Conservation (phyloP, 2,329 filamentous ascomycete genomes). For the Fusarium camptoceras region DNA sequence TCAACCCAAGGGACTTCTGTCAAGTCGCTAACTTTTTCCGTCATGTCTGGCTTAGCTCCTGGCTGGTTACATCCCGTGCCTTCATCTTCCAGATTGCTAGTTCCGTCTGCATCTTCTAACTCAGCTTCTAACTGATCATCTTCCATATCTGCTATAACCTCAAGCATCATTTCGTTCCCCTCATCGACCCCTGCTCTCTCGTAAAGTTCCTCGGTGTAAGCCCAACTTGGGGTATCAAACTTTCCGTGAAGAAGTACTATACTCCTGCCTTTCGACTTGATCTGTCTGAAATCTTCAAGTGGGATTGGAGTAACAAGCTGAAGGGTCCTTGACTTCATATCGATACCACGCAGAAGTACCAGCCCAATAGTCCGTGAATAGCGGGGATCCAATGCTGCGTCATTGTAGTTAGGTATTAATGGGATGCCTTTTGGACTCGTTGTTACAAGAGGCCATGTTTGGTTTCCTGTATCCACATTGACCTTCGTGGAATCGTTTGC, state of each 20-base stretch:
- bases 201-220: conserved; percentile 73
- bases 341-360: conserved; percentile 77
- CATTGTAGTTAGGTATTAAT: conserved; percentile 66
- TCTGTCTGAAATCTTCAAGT: conserved; percentile 53
- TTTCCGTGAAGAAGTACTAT: conserved; percentile 75
- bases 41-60: conserved; percentile 47
- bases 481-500: conserved; percentile 33
- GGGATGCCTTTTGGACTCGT: conserved; percentile 67
- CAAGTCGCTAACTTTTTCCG: conserved; percentile 36
- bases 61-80: conserved; percentile 52
- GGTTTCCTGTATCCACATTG: background rate
- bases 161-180: conserved; percentile 44
- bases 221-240: conserved; percentile 76
- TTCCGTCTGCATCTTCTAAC: conserved; percentile 41
- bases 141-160: conserved; percentile 52
- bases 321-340: conserved; percentile 63
- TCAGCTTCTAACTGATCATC: conserved; percentile 50
- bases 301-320: conserved; percentile 74
- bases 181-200: conserved; percentile 50
- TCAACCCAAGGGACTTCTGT: conserved; percentile 69
- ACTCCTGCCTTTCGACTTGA: conserved; percentile 57
- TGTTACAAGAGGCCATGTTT: conserved; percentile 13
- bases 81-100: conserved; percentile 46
- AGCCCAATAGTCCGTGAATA: conserved; percentile 71
- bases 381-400: conserved; percentile 69